These are phyloP conservation scores for Starmerella riodocensis DNA, from an alignment of 805 yeast genomes.

Conservation along the genomic window DNA sequence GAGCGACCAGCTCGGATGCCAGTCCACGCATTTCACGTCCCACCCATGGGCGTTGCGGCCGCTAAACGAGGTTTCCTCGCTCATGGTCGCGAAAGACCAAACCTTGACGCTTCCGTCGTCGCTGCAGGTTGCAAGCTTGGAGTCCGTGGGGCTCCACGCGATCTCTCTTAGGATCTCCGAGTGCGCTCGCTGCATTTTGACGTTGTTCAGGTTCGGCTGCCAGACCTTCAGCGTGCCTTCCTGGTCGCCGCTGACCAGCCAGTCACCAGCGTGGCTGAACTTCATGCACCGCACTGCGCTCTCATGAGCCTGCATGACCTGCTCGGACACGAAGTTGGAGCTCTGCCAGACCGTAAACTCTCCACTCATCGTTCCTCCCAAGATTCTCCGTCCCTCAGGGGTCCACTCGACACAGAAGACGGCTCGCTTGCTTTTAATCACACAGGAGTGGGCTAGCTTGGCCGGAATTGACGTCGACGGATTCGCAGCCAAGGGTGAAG, in stretches of 20 bases:
- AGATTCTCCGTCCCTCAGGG: constrained; percentile 82
- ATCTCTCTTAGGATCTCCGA: constrained; percentile 75
- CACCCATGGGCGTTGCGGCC: constrained; percentile 70
- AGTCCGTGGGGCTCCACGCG: constrained; percentile 78
- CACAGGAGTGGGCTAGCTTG: constrained; percentile 79
- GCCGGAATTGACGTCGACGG: constrained; percentile 54
- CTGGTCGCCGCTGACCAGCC: constrained; percentile 90
- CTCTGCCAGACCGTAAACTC: constrained; percentile 98
- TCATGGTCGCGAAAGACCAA: constrained; percentile 80
- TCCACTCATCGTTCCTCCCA: constrained; percentile 85
- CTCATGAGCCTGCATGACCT: constrained; percentile 98
- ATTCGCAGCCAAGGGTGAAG: constrained; percentile 40
- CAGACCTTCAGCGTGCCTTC: constrained; percentile 85
- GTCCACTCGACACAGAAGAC: constrained; percentile 90
- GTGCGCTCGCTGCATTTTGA: constrained; percentile 60
- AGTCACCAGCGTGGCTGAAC: constrained; percentile 82
- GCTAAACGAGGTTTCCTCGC: constrained; percentile 64
- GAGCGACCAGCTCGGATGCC: constrained; percentile 85
- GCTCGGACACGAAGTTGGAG: constrained; percentile 84
- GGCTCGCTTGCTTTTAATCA: constrained; percentile 84
- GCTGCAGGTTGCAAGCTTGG: constrained; percentile 83
- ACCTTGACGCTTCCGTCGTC: constrained; percentile 85
- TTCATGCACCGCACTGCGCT: constrained; percentile 64
- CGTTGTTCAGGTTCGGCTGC: constrained; percentile 97
- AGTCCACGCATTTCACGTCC: constrained; percentile 95